Base-by-base conservation (phyloP, 1,284 basidiomycete species). In the Rhodotorula sp. region DNA sequence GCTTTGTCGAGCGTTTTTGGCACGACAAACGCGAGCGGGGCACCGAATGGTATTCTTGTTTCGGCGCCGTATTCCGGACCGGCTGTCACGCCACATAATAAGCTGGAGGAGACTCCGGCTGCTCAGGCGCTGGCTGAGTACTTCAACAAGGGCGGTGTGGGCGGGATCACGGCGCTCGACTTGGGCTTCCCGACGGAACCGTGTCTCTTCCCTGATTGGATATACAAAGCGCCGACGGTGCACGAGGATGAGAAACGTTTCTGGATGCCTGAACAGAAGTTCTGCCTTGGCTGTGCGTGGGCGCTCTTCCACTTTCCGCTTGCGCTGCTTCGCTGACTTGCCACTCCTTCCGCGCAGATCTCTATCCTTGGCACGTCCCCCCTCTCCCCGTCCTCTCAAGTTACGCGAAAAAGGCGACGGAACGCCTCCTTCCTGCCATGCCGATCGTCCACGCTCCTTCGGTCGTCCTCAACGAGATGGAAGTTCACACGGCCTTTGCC, bases 131-230 rank as follows among this genome's bases (percentile, higher is more conserved):
- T 75, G 20, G 66, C 68, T 4, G 55, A 59, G 31, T 75, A 75
- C 59, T 75, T 75, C 62, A 75, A 75, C 55, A 58, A 62, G 22
- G 73, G 73, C n/a, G 71, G 71, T 15, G 73, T 75, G 9, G 66
- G 73, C 4, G 73, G 73, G 1, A 75, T 75, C 20, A 63, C 68
- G 11, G 73, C 73, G 47, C 65, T 75, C 50, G 73, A 75, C 37
- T 60, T 75, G 3, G 73, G 73, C 15, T 75, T 75, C 67, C 48
- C 64, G n/a, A 53, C 34, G 28, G 67, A 66, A 46, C 73, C 73
- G 34, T 37, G 24, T 20, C 11, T 75, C 16, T 75, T 40, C 31
- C 61, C 70, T 5, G 70, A 74, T 2, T 69, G 64, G 47, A 6
- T 75, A 8, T 44, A 58, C 28, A 47, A 64, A 9, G 53, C 67